Percentiles rank a stretch among this genome's conserved stretches.
These are phyloP conservation scores for Russula compacta DNA, from an alignment of 768 basidiomycete genomes.

Conservation along the genomic window DNA sequence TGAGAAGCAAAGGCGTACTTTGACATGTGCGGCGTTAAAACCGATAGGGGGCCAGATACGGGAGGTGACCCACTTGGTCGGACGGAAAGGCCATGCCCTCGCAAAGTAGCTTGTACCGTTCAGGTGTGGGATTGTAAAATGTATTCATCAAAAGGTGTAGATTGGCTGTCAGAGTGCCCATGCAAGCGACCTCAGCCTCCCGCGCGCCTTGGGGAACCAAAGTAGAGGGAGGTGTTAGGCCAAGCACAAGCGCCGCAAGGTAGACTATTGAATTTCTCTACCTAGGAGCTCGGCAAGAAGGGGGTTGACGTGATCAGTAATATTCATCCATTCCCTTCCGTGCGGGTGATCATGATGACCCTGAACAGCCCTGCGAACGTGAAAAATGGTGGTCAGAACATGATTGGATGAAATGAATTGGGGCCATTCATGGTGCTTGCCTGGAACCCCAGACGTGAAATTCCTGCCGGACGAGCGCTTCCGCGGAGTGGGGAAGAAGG, in stretches of 20 bases:
- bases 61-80: conserved; percentile 62
- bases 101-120: conserved; percentile 88
- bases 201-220: conserved; percentile 53
- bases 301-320: conserved; percentile 62
- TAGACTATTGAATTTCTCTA: conserved; percentile 28
- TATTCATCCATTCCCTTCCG: conserved; percentile 72
- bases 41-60: not conserved
- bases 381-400: conserved; percentile 8
- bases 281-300: conserved; percentile 78
- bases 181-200: conserved; percentile 87
- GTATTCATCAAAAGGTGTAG: conserved; percentile 90
- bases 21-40: conserved; percentile 1
- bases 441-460: conserved; percentile 71
- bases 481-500: conserved; percentile 64
- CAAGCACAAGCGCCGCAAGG: not conserved
- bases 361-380: conserved; percentile 55
- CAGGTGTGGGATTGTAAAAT: conserved; percentile 84
- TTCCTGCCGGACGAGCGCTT: conserved; percentile 70
- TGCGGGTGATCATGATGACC: conserved; percentile 91
- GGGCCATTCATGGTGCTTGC: conserved; percentile 30
- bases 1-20: conserved; percentile 98
- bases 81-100: conserved; percentile 94
- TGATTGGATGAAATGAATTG: conserved; percentile 18
- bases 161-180: conserved; percentile 92
- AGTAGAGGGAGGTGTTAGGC: conserved; percentile 19